Base-by-base conservation (phyloP, 805 yeast genomes). In the Scheffersomyces spartinae region DNA sequence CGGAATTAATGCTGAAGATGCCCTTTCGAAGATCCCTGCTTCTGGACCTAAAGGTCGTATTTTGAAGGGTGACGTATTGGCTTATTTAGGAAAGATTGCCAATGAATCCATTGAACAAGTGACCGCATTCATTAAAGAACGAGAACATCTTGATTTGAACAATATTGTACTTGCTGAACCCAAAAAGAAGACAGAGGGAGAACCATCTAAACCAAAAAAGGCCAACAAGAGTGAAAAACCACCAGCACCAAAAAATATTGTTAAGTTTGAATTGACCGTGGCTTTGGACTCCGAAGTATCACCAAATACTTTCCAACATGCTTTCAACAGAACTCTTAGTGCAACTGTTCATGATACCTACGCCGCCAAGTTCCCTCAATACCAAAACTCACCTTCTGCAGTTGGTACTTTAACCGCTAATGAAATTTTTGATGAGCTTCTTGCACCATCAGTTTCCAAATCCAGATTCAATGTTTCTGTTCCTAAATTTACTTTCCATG, bases 41-140 rank as follows among this genome's bases (percentile, higher is more conserved):
- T 65, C 94, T 1, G 98, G 97, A 12, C 93, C 93, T 15, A 67
- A 74, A 29, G 97, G 97, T 7, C 68, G 94, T 43, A 48, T 88
- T 20, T 63, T 88, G 35, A 82, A 80, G 55, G 97, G 97, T 35
- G 98, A 88, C 49, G 88, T 86, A 1, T 63, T 86, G 36, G 91
- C 93, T 0, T 74, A 71, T 45, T 43, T 86, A 26, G 96, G 97
- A 15, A 52, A 68, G 33, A 79, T 86, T 27, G 52, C 82, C 7
- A 40, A 57, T 19, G 73, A 68, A 6, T 54, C 76, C 5, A 72
- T 74, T 13, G 40, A 52, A 11, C 47, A 55, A 12, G 62, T 86
- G 30, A 61, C 80, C 5, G 54, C 68, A 16, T 75, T 59, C 43
- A 51, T 86, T 35, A 58, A 67, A 26, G 50, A 63, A 17, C 66